These are phyloP conservation scores for Microbotryum scabiosae DNA, from an alignment of 1,284 basidiomycete species.

Conservation along the genomic window DNA sequence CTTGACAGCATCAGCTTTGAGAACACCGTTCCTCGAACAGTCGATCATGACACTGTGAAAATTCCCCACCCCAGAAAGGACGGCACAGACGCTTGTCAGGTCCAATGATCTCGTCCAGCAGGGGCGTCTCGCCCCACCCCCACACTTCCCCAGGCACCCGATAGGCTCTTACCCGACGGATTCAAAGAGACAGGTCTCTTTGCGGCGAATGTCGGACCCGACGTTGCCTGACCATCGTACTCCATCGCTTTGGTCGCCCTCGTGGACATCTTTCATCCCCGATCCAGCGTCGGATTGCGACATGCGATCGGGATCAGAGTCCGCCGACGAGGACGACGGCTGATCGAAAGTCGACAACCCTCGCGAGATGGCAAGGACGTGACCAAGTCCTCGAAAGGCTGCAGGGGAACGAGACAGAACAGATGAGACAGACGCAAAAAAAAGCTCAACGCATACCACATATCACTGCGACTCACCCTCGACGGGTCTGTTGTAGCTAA, in stretches of 20 bases:
- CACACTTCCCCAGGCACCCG: neutral
- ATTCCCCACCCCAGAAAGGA: neutral
- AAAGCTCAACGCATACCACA: neutral
- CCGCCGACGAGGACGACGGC: neutral
- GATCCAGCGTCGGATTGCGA: neutral
- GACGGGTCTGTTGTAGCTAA: slow-evolving; percentile 22
- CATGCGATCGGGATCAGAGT: slow-evolving; percentile 3
- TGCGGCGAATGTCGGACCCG: slow-evolving; percentile 14
- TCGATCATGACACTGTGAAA: slow-evolving; percentile 40
- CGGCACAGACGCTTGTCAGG: neutral
- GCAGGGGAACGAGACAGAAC: neutral
- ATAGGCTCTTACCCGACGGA: slow-evolving; percentile 23
- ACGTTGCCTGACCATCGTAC: slow-evolving; percentile 13
- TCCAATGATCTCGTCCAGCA: neutral
- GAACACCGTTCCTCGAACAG: slow-evolving; percentile 41
- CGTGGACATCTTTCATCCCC: neutral
- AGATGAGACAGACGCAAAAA: neutral
- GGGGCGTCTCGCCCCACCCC: neutral
- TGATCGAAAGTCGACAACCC: slow-evolving; percentile 20
- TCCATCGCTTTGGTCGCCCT: neutral
- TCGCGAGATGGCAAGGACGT: slow-evolving; percentile 27
- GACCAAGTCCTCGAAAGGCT: slow-evolving; percentile 31
- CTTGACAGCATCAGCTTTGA: slow-evolving; percentile 35
- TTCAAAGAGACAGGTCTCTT: slow-evolving; percentile 29
- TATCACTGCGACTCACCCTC: slow-evolving; percentile 9